phyloP scores from a whole-genome alignment of 768 basidiomycete species.

The Coprinopsis strossmayeri region DNA sequence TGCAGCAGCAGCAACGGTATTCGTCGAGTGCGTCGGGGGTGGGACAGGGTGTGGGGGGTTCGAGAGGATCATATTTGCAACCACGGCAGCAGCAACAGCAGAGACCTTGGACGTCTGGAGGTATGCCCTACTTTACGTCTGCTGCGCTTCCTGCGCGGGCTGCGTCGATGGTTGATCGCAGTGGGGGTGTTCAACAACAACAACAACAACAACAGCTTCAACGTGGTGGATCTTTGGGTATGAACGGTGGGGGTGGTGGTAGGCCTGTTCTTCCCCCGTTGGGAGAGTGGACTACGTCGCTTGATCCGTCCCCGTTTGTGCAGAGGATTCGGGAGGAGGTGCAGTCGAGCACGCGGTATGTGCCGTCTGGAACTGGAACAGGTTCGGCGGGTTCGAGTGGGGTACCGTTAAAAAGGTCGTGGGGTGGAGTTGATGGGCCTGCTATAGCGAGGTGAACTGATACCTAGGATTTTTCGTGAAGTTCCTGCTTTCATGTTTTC shows the following conservation, averaged over 20 bases:
- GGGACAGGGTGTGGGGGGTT: not conserved
- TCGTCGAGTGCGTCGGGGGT: not conserved
- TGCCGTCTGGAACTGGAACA: not conserved
- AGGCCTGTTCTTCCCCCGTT: not conserved
- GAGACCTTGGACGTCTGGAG: not conserved
- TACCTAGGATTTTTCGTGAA: too few relatives aligned
- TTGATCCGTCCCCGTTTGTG: not conserved
- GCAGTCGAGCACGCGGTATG: not conserved
- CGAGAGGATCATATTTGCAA: not conserved
- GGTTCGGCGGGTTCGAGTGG: not conserved
- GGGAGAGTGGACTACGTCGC: not conserved
- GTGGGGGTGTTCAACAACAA: not conserved
- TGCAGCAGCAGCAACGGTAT: not conserved
- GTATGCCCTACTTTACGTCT: not conserved
- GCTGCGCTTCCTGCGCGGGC: not conserved
- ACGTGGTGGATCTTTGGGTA: not conserved
- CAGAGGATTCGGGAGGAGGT: slow-evolving; percentile 2
- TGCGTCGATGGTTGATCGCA: not conserved
- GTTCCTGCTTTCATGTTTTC: too few relatives aligned
- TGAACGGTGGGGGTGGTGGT: not conserved
- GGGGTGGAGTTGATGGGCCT: not conserved
- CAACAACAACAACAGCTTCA: not conserved
- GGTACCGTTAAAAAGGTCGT: not conserved
- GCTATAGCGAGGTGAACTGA: too few relatives aligned
- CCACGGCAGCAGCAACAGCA: not conserved